Conservation (phyloP, 768 basidiomycete genomes). For the Mycena galericulata region DNA sequence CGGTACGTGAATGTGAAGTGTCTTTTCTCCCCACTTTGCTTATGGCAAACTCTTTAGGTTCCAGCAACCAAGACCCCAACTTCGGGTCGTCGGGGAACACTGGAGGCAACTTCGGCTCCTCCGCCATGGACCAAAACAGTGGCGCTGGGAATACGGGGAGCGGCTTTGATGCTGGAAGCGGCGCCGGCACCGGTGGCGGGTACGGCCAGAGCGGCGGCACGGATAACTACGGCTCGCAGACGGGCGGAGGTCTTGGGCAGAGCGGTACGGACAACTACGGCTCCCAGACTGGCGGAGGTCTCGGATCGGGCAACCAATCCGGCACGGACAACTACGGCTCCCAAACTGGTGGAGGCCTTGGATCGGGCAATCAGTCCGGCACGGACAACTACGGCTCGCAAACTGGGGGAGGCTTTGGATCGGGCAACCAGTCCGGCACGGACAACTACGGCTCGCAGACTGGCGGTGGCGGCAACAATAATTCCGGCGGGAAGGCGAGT, state of each 20-base stretch:
- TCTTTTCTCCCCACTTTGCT: not conserved
- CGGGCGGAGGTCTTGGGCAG: no score
- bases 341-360: not conserved
- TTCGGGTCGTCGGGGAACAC: not conserved
- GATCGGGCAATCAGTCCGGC: not conserved
- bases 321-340: no score
- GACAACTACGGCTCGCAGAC: not conserved
- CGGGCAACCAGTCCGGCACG: not conserved
- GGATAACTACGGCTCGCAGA: no score
- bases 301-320: no score
- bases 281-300: no score
- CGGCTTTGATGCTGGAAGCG: constrained; percentile 8
- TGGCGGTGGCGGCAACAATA: not conserved
- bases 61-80: not conserved
- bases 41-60: not conserved
- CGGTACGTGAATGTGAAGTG: not conserved
- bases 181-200: no score
- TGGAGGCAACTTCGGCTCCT: not conserved
- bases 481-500: constrained; percentile 13
- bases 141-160: constrained; percentile 11
- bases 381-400: no score
- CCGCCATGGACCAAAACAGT: constrained; percentile 16
- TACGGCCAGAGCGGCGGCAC: no score
- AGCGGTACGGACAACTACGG: no score
- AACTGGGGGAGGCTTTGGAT: not conserved